Percentiles rank a stretch among this genome's conserved stretches.
phyloP scores from a whole-genome alignment of 108 stramenopile genomes.

The Pseudonitzschia delicatissima region DNA sequence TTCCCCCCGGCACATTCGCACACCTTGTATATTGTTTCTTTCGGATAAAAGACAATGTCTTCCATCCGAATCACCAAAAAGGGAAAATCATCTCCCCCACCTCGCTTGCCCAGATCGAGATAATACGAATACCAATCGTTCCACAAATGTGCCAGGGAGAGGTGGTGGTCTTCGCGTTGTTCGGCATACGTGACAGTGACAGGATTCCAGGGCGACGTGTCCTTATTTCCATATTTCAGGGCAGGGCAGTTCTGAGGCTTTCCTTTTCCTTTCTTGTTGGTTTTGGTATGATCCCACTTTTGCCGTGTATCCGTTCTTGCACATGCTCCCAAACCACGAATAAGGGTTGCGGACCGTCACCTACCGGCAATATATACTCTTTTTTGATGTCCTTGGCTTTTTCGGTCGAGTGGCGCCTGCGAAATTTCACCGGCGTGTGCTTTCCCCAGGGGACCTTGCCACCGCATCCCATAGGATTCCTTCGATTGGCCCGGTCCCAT shows the following conservation, averaged over 20 bases:
- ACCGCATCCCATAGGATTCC: slow-evolving; percentile 69
- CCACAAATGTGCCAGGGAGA: slow-evolving; percentile 63
- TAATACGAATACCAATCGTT: slow-evolving; percentile 83
- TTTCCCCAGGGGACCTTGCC: slow-evolving; percentile 63
- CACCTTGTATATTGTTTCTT: slow-evolving; percentile 43
- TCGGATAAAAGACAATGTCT: slow-evolving; percentile 59
- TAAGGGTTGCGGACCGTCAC: slow-evolving; percentile 72
- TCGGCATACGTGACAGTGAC: slow-evolving; percentile 63
- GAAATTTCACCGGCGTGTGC: slow-evolving; percentile 68
- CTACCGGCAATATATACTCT: slow-evolving; percentile 61
- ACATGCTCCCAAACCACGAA: slow-evolving; percentile 78
- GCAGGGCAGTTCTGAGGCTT: slow-evolving; percentile 54
- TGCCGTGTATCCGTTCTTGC: slow-evolving; percentile 65
- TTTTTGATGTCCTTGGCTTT: slow-evolving; percentile 43
- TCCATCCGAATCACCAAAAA: slow-evolving; percentile 58
- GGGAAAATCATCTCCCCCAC: slow-evolving; percentile 36
- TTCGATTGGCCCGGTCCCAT: slow-evolving; percentile 50
- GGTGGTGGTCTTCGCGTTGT: slow-evolving; percentile 40
- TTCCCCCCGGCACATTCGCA: slow-evolving; percentile 82
- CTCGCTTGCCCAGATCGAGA: slow-evolving; percentile 21
- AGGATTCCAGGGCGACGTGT: slow-evolving; percentile 42
- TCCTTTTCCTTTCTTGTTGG: background rate
- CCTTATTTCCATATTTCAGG: slow-evolving; percentile 26
- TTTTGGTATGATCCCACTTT: slow-evolving; percentile 45
- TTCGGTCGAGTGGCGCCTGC: slow-evolving; percentile 43